A percentile compares a stretch with the other conserved stretches of the same genome.
phyloP scores from a whole-genome alignment of 1,139 yeast genomes.

The Sugiyamaella grinbergsii region DNA sequence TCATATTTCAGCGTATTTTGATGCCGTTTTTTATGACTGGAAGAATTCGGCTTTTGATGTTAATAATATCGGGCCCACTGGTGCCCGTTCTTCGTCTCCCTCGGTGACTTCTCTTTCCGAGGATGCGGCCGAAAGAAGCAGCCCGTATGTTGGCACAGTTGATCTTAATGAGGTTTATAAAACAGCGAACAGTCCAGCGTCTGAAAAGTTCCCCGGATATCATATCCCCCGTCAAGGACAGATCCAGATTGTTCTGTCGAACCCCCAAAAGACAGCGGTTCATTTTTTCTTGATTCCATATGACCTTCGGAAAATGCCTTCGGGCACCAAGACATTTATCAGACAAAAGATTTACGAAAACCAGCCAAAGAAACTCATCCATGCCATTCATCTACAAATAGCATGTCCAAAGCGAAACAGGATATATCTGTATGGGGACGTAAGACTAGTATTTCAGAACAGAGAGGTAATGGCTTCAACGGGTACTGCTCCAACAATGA shows the following conservation, averaged over 20 bases:
- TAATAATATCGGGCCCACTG: not conserved
- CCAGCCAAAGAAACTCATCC: constrained; percentile 30
- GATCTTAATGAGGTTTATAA: constrained; percentile 42
- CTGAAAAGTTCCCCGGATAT: constrained; percentile 44
- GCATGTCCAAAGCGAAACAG: constrained; percentile 39
- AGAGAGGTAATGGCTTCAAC: constrained; percentile 22
- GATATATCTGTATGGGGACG: constrained; percentile 44
- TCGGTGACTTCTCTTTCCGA: constrained; percentile 21
- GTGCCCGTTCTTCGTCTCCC: not conserved
- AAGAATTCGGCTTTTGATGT: constrained; percentile 14
- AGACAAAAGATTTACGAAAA: constrained; percentile 39
- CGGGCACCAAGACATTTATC: constrained; percentile 40
- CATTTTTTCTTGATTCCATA: constrained; percentile 46
- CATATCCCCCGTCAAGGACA: constrained; percentile 47
- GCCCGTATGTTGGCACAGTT: constrained; percentile 48
- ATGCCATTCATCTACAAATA: constrained; percentile 43
- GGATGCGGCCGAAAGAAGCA: constrained; percentile 34
- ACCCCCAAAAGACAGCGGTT: constrained; percentile 46
- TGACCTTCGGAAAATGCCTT: constrained; percentile 41
- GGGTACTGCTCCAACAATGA: constrained; percentile 4
- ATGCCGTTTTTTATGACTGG: constrained; percentile 45
- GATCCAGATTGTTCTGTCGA: constrained; percentile 47
- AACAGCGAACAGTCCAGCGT: constrained; percentile 29
- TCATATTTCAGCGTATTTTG: constrained; percentile 39
- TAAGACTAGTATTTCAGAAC: constrained; percentile 46